phyloP scores from a whole-genome alignment of 2,329 filamentous ascomycete genomes.

The Xylaria sp. region DNA sequence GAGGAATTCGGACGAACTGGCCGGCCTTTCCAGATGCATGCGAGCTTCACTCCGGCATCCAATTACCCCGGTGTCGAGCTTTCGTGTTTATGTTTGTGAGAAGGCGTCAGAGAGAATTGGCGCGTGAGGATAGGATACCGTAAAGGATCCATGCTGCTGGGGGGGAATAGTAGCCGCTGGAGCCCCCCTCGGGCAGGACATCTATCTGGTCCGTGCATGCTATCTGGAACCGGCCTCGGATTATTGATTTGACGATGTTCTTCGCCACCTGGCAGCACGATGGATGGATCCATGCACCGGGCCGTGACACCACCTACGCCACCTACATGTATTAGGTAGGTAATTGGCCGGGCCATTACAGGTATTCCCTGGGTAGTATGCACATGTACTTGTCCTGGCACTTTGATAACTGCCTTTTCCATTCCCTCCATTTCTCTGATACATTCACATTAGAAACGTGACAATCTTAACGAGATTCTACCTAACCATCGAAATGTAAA shows the following conservation, averaged over 20 bases:
- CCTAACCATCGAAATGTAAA: too few relatives aligned
- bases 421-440: too few relatives aligned
- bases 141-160: neutral
- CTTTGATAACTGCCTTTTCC: too few relatives aligned
- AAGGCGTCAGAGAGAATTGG: slow-evolving; percentile 5
- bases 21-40: neutral
- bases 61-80: neutral
- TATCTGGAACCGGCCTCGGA: slow-evolving; percentile 18
- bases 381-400: too few relatives aligned
- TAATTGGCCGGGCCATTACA: too few relatives aligned
- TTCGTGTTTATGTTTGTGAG: neutral
- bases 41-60: slow-evolving; percentile 3
- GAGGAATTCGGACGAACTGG: neutral
- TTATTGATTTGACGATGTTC: slow-evolving; percentile 15
- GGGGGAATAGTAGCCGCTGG: slow-evolving; percentile 10
- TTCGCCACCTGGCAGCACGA: neutral
- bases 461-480: too few relatives aligned
- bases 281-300: neutral
- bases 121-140: slow-evolving; percentile 10
- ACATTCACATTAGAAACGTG: too few relatives aligned
- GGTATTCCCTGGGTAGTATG: too few relatives aligned
- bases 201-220: slow-evolving; percentile 13
- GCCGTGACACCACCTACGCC: too few relatives aligned
- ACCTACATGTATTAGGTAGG: too few relatives aligned
- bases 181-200: too few relatives aligned